Percentiles rank a stretch among this genome's conserved stretches.
Evolutionary conservation across 2,329 filamentous ascomycete species (phyloP).

Genomic region (Ceratocystis albifundus): DNA sequence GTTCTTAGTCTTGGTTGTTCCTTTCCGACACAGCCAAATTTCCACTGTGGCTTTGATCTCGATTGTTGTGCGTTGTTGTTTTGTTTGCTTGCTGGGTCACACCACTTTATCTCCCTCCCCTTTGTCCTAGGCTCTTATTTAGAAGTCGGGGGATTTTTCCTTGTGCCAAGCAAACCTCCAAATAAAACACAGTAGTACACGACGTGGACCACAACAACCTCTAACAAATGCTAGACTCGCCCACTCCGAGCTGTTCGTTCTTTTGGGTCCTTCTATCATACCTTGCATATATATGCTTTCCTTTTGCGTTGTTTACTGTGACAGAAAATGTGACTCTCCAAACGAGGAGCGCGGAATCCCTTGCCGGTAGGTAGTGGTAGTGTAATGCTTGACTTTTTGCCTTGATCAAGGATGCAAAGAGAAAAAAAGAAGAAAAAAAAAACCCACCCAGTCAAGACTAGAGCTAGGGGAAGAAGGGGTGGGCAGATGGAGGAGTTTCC

Average conservation of each 20-base stretch:
- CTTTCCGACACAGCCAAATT: not conserved
- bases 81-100: not conserved
- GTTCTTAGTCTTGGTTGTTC: not conserved
- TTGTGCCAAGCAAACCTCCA: not conserved
- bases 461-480: not conserved
- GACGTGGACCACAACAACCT: not conserved
- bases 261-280: not conserved
- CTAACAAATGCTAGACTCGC: not conserved
- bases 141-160: not conserved
- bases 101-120: not conserved
- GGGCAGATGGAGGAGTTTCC: slow-evolving; percentile 1
- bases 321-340: not conserved
- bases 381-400: not conserved
- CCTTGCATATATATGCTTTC: no score
- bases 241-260: not conserved
- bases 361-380: no score
- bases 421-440: not conserved
- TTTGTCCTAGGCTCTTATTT: not conserved
- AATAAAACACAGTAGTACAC: not conserved
- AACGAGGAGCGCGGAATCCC: slow-evolving; percentile 1
- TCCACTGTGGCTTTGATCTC: not conserved
- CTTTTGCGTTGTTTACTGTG: not conserved
- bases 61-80: not conserved
- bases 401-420: not conserved
- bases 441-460: not conserved